Conservation (phyloP, 257 asterid species). For the Solanum chilense region DNA sequence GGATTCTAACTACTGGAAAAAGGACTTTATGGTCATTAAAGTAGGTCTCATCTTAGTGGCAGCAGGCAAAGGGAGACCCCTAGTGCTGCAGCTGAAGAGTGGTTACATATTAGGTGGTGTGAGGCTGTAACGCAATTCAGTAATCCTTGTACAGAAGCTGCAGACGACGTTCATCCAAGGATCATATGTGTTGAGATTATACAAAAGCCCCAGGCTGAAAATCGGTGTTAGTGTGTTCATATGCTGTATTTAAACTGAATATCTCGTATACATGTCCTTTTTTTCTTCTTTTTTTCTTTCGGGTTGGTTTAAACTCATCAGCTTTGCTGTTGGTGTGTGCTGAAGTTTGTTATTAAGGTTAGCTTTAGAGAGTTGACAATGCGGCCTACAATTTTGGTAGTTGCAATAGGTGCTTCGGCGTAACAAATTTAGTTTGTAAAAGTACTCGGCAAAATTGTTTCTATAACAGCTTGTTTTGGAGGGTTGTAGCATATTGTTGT, state of each 20-base stretch:
- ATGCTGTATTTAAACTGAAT: neutral
- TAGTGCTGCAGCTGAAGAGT: neutral
- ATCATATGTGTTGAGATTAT: neutral
- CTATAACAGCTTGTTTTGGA: neutral
- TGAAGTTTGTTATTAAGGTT: neutral
- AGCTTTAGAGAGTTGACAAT: neutral
- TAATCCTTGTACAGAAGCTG: neutral
- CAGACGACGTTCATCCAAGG: neutral
- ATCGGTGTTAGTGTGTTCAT: neutral
- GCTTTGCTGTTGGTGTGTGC: neutral
- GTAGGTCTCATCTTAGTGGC: neutral
- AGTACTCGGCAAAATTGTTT: neutral
- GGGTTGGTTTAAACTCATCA: neutral
- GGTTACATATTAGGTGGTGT: neutral
- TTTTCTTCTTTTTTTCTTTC: neutral
- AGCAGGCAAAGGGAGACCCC: neutral
- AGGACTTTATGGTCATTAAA: neutral
- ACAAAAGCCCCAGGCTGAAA: neutral
- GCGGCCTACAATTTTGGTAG: neutral
- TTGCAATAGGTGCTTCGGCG: neutral
- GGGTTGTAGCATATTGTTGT: neutral
- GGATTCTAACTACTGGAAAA: neutral
- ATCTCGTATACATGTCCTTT: neutral
- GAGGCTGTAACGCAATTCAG: neutral
- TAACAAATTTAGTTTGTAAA: neutral